Conservation (phyloP, 2,329 filamentous ascomycete genomes). For the Coniochaeta prunicola region DNA sequence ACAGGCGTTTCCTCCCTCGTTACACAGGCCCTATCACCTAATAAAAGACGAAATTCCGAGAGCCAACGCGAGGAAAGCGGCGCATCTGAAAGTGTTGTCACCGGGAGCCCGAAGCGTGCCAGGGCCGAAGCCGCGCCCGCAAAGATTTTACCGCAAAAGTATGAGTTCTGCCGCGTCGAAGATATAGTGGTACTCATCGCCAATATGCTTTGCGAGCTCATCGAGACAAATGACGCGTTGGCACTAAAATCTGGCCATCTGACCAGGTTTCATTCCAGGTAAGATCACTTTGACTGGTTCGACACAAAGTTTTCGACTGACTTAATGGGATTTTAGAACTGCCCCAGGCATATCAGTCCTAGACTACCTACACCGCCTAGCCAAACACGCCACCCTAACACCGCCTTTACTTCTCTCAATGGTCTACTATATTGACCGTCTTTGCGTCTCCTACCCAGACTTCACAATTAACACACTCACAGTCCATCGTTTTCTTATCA, state of each 20-base stretch:
- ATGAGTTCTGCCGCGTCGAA: constrained; percentile 74
- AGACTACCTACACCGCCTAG: constrained; percentile 88
- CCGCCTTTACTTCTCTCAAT: constrained; percentile 94
- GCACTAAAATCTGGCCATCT: constrained; percentile 79
- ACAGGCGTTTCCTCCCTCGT: constrained; percentile 6
- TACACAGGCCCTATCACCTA: constrained; percentile 21
- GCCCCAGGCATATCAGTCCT: constrained; percentile 72
- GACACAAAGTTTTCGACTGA: constrained; percentile 14
- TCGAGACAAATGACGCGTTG: constrained; percentile 83
- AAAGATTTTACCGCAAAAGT: constrained; percentile 61
- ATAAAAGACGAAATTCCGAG: constrained; percentile 38
- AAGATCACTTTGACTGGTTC: constrained; percentile 16
- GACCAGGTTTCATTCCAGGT: constrained; percentile 93
- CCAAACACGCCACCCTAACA: constrained; percentile 87
- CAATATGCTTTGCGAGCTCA: constrained; percentile 92
- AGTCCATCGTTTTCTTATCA: constrained; percentile 94
- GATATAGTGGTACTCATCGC: constrained; percentile 87
- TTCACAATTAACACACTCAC: constrained; percentile 97
- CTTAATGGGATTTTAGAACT: constrained; percentile 31
- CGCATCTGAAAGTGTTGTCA: constrained; percentile 8
- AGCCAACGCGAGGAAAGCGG: constrained; percentile 18
- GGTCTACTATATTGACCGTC: constrained; percentile 96
- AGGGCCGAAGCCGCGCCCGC: constrained; percentile 42
- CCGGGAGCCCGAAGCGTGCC: constrained; percentile 38
- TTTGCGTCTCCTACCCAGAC: constrained; percentile 85